Conservation (phyloP, 2,329 filamentous ascomycete genomes). For the Alternaria dauci region DNA sequence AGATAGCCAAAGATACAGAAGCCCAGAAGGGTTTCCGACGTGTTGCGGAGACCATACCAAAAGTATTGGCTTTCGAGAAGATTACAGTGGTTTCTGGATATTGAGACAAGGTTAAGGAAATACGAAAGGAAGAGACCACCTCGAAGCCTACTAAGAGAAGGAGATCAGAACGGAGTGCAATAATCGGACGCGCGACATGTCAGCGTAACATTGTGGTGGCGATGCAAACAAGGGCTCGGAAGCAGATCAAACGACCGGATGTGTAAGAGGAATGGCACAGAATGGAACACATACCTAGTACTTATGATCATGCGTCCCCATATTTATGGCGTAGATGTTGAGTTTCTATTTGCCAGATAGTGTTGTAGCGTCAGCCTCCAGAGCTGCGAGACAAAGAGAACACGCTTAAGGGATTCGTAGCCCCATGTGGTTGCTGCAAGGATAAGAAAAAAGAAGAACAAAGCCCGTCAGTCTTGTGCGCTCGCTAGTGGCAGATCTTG, state of each 20-base stretch:
- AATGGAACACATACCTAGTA: slow-evolving; percentile 13
- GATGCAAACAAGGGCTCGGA: slow-evolving; percentile 12
- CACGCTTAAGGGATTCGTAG: neutral
- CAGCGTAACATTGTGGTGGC: slow-evolving; percentile 7
- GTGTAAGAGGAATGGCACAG: slow-evolving; percentile 11
- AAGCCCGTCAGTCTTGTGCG: slow-evolving; percentile 10
- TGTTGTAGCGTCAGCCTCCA: slow-evolving; percentile 6
- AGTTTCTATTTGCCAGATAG: slow-evolving; percentile 15
- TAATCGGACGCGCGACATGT: neutral
- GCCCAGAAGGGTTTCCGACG: neutral
- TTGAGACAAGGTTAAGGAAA: neutral
- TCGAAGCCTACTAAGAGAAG: slow-evolving; percentile 12
- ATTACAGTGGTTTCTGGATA: neutral
- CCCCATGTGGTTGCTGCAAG: slow-evolving; percentile 1
- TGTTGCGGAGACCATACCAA: slow-evolving; percentile 1
- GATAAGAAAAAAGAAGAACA: slow-evolving; percentile 12
- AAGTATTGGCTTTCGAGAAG: neutral
- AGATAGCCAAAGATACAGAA: neutral
- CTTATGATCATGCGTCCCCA: neutral
- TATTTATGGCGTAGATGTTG: slow-evolving; percentile 18
- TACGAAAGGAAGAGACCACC: neutral
- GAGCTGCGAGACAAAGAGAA: slow-evolving; percentile 13
- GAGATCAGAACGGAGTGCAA: neutral
- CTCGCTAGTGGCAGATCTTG: neutral
- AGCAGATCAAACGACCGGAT: slow-evolving; percentile 1